Percentiles rank a stretch among this genome's conserved stretches.
These are phyloP conservation scores for Beauveria bassiana DNA, from an alignment of 2,329 filamentous ascomycete genomes.

Conservation along the genomic window DNA sequence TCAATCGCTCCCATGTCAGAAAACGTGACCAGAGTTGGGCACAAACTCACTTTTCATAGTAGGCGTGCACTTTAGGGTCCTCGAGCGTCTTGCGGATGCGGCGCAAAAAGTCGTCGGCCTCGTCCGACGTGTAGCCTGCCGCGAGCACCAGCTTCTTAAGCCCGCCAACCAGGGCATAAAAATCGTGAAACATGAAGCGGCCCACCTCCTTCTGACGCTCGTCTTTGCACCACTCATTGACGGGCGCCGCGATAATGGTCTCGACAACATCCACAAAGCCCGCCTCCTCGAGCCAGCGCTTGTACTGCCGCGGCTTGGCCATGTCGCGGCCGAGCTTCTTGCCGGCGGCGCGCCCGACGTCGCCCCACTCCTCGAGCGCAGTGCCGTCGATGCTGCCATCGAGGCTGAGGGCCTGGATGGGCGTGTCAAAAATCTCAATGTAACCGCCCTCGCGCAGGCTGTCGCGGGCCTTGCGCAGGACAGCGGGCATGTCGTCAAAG, in stretches of 20 bases:
- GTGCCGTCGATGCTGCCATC: conserved; percentile 7
- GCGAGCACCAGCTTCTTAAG: conserved; percentile 11
- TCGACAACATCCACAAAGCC: conserved; percentile 27
- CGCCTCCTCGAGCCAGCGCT: conserved; percentile 22
- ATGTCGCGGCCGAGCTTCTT: conserved; percentile 21
- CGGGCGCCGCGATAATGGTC: conserved; percentile 19
- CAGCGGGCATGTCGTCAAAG: conserved; percentile 39
- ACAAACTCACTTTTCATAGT: conserved; percentile 8
- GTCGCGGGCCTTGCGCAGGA: conserved; percentile 38
- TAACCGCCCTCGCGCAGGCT: conserved; percentile 33
- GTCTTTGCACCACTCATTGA: conserved; percentile 24
- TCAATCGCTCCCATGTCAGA: no score
- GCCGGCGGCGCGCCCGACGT: conserved; percentile 7
- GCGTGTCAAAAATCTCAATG: conserved; percentile 31
- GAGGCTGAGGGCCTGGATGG: conserved; percentile 16
- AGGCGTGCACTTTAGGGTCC: conserved; percentile 4
- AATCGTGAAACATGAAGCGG: conserved; percentile 10
- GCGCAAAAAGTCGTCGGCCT: conserved; percentile 6
- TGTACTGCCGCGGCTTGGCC: conserved; percentile 16
- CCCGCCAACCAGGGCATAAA: background rate
- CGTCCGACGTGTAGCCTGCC: conserved; percentile 3
- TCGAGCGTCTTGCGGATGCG: conserved; percentile 6
- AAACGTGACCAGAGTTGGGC: background rate
- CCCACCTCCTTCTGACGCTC: conserved; percentile 8
- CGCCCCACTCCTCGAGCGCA: conserved; percentile 17